Conservation (phyloP, 768 basidiomycete species). For the Mycena maculata region DNA sequence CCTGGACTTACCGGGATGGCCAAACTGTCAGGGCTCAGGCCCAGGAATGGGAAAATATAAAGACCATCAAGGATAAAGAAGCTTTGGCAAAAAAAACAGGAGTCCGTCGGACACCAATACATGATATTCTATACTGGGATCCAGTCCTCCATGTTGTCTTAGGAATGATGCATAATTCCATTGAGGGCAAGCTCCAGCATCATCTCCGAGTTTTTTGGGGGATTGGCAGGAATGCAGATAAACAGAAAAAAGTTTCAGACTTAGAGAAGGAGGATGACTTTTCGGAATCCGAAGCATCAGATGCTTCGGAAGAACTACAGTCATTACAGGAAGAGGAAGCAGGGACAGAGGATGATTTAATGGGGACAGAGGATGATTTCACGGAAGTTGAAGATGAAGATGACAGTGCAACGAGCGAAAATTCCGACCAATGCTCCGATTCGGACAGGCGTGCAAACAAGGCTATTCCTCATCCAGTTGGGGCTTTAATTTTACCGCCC, state of each 20-base stretch:
- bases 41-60: not conserved
- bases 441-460: conserved; percentile 22
- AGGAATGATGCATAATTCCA: conserved; percentile 20
- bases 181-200: conserved; percentile 26
- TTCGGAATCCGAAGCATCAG: conserved; percentile 6
- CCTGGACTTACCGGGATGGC: not conserved
- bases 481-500: conserved; percentile 30
- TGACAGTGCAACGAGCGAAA: conserved; percentile 35
- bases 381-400: too few species aligned
- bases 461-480: conserved; percentile 29
- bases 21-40: not conserved
- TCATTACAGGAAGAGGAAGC: too few species aligned
- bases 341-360: too few species aligned
- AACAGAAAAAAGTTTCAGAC: not conserved
- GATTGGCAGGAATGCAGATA: conserved; percentile 8
- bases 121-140: not conserved
- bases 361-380: too few species aligned
- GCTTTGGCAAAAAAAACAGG: not conserved
- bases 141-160: not conserved
- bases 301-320: too few species aligned
- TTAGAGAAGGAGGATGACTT: conserved; percentile 2
- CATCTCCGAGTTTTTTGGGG: conserved; percentile 33
- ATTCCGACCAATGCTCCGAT: too few species aligned
- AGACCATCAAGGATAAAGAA: not conserved
- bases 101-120: not conserved